phyloP scores from a whole-genome alignment of 2,329 filamentous ascomycete species.

The Ophiostoma piceae region DNA sequence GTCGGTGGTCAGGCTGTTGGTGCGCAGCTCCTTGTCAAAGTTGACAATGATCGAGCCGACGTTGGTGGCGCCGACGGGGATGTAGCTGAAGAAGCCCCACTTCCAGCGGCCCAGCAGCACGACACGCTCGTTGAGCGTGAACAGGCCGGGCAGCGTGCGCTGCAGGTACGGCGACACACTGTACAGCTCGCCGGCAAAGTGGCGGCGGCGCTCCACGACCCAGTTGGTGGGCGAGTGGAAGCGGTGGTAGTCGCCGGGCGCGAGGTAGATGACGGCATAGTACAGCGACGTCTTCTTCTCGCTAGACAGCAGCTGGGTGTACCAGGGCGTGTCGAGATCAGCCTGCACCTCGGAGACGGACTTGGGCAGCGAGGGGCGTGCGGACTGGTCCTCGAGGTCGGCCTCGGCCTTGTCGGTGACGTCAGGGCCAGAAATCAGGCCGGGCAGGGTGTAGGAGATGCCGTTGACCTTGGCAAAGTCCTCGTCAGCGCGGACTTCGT shows the following conservation, averaged over 20 bases:
- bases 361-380: conserved; percentile 52
- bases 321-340: conserved; percentile 76
- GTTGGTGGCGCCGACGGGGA: conserved; percentile 93
- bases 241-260: conserved; percentile 95
- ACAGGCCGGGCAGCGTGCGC: conserved; percentile 84
- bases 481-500: conserved; percentile 71
- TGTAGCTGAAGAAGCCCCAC: conserved; percentile 95
- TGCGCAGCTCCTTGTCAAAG: conserved; percentile 89
- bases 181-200: conserved; percentile 95
- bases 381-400: conserved; percentile 68
- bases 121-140: conserved; percentile 93
- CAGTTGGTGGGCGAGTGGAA: conserved; percentile 95
- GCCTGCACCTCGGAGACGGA: conserved; percentile 79
- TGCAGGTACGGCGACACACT: conserved; percentile 93
- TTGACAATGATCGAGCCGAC: conserved; percentile 96
- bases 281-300: conserved; percentile 63
- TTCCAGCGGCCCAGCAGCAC: conserved; percentile 91
- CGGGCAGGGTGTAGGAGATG: conserved; percentile 88
- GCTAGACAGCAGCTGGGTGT: conserved; percentile 56
- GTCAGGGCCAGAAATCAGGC: conserved; percentile 70
- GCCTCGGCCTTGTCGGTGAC: conserved; percentile 42
- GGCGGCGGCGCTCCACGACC: conserved; percentile 91
- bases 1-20: conserved; percentile 87
- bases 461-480: conserved; percentile 92
- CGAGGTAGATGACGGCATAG: conserved; percentile 92